Base-by-base conservation (phyloP, 352 stramenopile species). In the Phytophthora ohioensis region DNA sequence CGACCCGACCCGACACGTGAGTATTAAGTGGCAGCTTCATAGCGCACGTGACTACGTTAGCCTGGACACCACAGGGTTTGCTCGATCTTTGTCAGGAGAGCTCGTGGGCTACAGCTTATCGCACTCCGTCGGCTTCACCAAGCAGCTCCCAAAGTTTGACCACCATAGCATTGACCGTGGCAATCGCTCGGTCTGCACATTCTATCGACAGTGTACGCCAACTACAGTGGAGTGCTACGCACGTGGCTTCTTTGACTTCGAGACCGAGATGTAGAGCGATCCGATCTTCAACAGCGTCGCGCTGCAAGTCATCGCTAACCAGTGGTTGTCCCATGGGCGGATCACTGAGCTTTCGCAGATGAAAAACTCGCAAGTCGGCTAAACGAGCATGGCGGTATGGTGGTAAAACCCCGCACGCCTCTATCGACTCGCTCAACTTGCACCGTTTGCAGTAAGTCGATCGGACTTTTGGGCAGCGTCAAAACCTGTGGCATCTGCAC, bases 321-420 rank as follows among this genome's bases (percentile, higher is more conserved):
- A 73, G 52, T 67, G 75, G 55, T 34, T 82, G 13, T 76, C 77
- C 10, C 69, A 76, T 12, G 69, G 72, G 43, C 69, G 82, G 60
- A 73, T 79, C 48, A 79, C 75, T 17, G 54, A 79, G 41, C 75
- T 81, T 3, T 70, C 76, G 12, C 65, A 83, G 13, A 88, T 81
- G 71, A 90, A 88, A 90, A 90, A 39, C 68, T 87, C 27, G 67
- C 79, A 51, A 87, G 80, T 66, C 74, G 39, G 21, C 35, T 79
- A 32, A 69, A 69, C 30, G 49, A 70, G 54, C 61, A 74, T 13
- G 54, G 66, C 6, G 52, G 51, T 6, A 47, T 47, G 8, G 57
- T 70, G 7, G 39, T 17, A 0, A 69, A 57, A 31, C 35, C 60
- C n/a, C 55, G 48, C 11, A 69, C 62, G 9, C 61, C 67, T 1